Evolutionary conservation across 1,284 basidiomycete species (phyloP), one percentile per base, ranked within the genome.

Genomic region (Cryptococcus amylolentus): DNA sequence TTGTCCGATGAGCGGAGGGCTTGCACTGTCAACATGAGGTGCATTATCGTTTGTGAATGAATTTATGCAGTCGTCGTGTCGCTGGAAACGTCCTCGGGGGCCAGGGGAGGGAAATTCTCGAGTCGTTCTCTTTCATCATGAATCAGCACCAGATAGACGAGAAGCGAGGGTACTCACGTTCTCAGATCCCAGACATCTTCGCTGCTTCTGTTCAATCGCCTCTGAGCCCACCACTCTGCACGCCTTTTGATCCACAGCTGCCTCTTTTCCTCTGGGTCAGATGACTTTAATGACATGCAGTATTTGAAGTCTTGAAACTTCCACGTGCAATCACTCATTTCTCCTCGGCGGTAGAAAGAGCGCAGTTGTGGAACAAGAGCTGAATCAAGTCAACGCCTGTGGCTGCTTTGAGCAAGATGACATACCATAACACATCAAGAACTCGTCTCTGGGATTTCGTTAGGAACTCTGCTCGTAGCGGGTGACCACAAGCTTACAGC

Each of bases 291-390:
- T 57, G 86, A 88, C 80, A 97, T 80, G 78, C 95, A 98, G 78
- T 90, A 96, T 78, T 97, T 97, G 83, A 95, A 95, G 68, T 96
- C 93, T 63, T 92, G 87, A 68, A 88, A 83, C 72, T 95, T 93
- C 52, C 82, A 81, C 0, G 80, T 80, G 74, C 95, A 98, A 58
- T 86, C 84, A 1, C 87, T 81, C 66, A 88, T 82, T 49, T 84
- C 81, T 4, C 95, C 95, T 66, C 88, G 86, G 63, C 95, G 84
- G 75, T 98, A 98, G 48, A 96, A 79, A 3, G 88, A 86, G 64
- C 87, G 88, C 55, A 94, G 76, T 75, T 97, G 94, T 9, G 85
- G 84, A 31, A 86, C 84, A 40, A 96, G 81, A 42, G 87, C 92
- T 93, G 64, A 38, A 38, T 13, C 16, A 51, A 39, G 43, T 20